Base-by-base conservation (phyloP, 2,329 filamentous ascomycete genomes). In the Paecilomyces formosus region DNA sequence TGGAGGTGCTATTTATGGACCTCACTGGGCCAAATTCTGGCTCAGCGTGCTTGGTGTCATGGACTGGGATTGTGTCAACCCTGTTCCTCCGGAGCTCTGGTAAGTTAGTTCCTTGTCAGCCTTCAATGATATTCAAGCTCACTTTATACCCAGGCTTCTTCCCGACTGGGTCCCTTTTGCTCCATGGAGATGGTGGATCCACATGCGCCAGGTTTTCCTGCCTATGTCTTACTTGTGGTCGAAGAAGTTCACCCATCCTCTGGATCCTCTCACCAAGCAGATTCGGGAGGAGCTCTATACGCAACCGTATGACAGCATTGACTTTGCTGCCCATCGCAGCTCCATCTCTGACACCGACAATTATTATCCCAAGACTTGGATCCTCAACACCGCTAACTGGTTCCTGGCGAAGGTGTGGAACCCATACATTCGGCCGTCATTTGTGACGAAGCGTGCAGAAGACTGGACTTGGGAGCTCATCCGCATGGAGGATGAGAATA, bases 1-100 rank as follows among this genome's bases (percentile, higher is more conserved):
- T 49, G 94, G 94, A 11, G 93, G 94, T 28, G 91, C 91, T 1
- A 79, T 89, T 13, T 86, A 91, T 67, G 85, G 85, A 1, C 95
- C 94, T 22, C 94, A 97, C 71, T 99, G 94, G 94, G 85, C 85
- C n/a, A 99, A 99, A 71, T 95, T 95, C 74, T 97, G 92, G 92
- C 82, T 99, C 53, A 88, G 88, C 45, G 82, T 95, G 2, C 76
- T 99, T 61, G 92, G 92, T 15, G 83, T 97, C 3, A 86, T 86
- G 70, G 79, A 88, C 28, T 99, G 93, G 92, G 91, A 96, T 57
- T 86, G 94, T 60, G 92, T 97, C 65, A 99, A 97, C 67, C 94
- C 94, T 0, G 86, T 94, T 1, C 94, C 94, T 0, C 90, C 94
- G 0, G 94, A 99, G 77, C 74, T 97, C 52, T 99, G 94, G 94